A percentile compares a stretch with the other conserved stretches of the same genome.
Evolutionary conservation across 73 alveolate genomes (phyloP).

Genomic region (Paramecium biaurelia): DNA sequence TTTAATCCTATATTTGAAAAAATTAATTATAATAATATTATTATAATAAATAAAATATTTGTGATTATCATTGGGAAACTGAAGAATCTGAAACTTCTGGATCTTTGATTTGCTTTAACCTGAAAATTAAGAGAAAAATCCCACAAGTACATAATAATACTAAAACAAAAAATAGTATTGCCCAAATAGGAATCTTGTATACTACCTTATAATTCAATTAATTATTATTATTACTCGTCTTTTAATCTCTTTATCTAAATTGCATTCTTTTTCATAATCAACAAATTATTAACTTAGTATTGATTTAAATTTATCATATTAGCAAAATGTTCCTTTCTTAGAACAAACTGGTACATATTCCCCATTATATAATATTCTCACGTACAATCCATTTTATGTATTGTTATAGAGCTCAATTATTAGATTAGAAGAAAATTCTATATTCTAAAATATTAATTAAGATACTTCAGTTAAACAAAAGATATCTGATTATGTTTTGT

Average conservation of each 20-base stretch:
- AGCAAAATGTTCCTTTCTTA: background rate
- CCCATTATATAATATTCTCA: slow-evolving; percentile 51
- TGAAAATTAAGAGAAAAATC: background rate
- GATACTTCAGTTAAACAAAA: background rate
- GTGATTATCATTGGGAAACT: background rate
- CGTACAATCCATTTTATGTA: background rate
- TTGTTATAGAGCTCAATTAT: slow-evolving; percentile 40
- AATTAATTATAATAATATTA: background rate
- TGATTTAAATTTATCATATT: slow-evolving; percentile 35
- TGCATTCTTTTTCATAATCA: slow-evolving; percentile 44
- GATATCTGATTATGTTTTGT: background rate
- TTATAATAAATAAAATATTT: background rate
- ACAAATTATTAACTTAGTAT: background rate
- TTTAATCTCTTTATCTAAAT: background rate
- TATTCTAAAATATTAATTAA: background rate
- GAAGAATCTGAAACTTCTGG: background rate
- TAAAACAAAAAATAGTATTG: background rate
- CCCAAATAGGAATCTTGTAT: background rate
- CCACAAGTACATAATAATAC: background rate
- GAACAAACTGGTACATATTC: slow-evolving; percentile 48
- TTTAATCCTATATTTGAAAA: background rate
- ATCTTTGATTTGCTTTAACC: background rate
- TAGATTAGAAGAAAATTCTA: slow-evolving; percentile 44
- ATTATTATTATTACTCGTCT: background rate
- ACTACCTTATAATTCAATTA: background rate